phyloP scores from a whole-genome alignment of 306 rosid species.

The Citrullus colocynthis region DNA sequence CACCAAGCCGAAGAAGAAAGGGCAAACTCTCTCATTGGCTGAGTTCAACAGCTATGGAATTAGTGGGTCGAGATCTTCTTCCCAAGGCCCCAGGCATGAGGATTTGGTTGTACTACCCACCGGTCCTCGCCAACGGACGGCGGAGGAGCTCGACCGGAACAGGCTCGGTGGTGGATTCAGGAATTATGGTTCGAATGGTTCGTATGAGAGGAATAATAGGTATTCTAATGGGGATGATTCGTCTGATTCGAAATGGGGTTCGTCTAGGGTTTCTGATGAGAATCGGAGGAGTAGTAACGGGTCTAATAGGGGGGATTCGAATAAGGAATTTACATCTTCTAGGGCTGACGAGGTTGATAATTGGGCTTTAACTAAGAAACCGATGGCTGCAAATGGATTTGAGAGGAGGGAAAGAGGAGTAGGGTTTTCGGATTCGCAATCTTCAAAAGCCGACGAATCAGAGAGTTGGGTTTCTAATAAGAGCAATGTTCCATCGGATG shows the following conservation, averaged over 20 bases:
- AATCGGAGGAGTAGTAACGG: slow-evolving; percentile 22
- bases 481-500: slow-evolving; percentile 43
- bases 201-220: slow-evolving; percentile 18
- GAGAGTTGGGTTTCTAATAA: slow-evolving; percentile 71
- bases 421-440: slow-evolving; percentile 56
- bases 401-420: slow-evolving; percentile 51
- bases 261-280: slow-evolving; percentile 58
- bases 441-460: slow-evolving; percentile 69
- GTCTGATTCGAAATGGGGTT: slow-evolving; percentile 61
- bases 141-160: slow-evolving; percentile 62
- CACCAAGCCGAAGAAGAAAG: slow-evolving; percentile 71
- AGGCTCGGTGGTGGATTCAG: slow-evolving; percentile 54
- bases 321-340: slow-evolving; percentile 46
- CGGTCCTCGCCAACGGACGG: slow-evolving; percentile 77
- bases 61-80: slow-evolving; percentile 18
- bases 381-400: slow-evolving; percentile 39
- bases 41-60: slow-evolving; percentile 41
- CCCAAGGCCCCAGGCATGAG: slow-evolving; percentile 10
- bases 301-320: slow-evolving; percentile 23
- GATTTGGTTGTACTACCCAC: slow-evolving; percentile 56
- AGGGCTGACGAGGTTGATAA: slow-evolving; percentile 75
- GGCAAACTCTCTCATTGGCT: slow-evolving; percentile 39
- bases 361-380: slow-evolving; percentile 71
- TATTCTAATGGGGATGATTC: slow-evolving; percentile 33
- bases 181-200: slow-evolving; percentile 21